These are phyloP conservation scores for Phoenix dactylifera DNA, from an alignment of 176 grass and related monocot species.

Conservation along the genomic window DNA sequence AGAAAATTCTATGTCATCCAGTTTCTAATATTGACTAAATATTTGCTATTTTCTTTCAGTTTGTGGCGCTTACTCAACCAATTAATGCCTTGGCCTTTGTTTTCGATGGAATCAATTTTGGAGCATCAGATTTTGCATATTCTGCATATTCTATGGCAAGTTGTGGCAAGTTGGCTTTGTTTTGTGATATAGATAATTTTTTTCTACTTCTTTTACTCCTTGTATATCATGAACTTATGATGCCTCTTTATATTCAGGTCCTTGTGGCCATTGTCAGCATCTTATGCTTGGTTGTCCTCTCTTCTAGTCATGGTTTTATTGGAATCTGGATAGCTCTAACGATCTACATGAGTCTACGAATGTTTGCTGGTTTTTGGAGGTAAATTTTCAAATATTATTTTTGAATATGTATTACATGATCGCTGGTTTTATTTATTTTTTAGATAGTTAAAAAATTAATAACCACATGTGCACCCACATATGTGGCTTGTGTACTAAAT, in stretches of 20 bases:
- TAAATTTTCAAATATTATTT: constrained; percentile 16
- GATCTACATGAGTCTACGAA: constrained; percentile 89
- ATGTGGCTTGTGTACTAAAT: no score
- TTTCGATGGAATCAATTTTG: constrained; percentile 87
- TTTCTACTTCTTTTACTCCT: no score
- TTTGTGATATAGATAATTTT: no score
- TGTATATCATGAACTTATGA: no score
- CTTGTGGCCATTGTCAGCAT: constrained; percentile 23
- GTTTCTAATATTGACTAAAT: neutral
- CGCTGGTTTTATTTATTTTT: no score
- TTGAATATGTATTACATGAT: neutral
- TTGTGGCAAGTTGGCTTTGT: neutral
- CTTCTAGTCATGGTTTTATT: constrained; percentile 64
- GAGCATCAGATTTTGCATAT: constrained; percentile 82
- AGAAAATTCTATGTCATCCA: no score
- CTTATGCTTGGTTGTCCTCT: constrained; percentile 56
- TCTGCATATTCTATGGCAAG: constrained; percentile 85
- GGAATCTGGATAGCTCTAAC: constrained; percentile 97
- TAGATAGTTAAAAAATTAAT: no score
- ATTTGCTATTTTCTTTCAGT: constrained; percentile 35
- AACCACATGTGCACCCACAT: no score
- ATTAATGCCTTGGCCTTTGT: constrained; percentile 85
- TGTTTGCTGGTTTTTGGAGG: constrained; percentile 87
- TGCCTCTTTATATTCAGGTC: neutral
- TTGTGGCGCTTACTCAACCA: constrained; percentile 67